Evolutionary conservation across 495 filamentous ascomycete species (phyloP).

Genomic region (Talaromyces nanjingensis): DNA sequence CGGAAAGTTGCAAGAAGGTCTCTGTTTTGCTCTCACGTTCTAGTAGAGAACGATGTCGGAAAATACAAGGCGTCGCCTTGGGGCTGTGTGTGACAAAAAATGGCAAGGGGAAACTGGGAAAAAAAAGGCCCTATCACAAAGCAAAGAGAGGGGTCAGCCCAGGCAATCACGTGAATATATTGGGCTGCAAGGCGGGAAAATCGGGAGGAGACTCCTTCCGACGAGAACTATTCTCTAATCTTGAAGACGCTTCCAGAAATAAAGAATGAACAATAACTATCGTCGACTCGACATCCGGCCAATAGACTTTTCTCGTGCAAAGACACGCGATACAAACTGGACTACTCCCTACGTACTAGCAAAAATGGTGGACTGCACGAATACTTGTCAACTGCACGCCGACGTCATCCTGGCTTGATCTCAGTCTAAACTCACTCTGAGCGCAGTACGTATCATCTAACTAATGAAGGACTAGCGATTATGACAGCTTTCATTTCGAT

Average conservation of each 20-base stretch:
- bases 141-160: conserved; percentile 5
- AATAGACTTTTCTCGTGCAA: background rate
- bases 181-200: background rate
- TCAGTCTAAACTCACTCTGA: background rate
- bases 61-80: background rate
- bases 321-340: background rate
- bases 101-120: background rate
- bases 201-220: background rate
- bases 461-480: too few relatives aligned
- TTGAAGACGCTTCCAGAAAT: background rate
- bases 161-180: conserved; percentile 4
- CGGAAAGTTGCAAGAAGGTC: background rate
- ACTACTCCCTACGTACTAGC: too few relatives aligned
- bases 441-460: too few relatives aligned
- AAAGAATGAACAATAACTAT: background rate
- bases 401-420: background rate
- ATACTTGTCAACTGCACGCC: background rate
- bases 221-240: background rate
- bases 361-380: background rate
- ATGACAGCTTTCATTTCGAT: too few relatives aligned
- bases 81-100: background rate
- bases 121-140: conserved; percentile 5
- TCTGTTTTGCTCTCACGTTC: background rate
- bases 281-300: background rate
- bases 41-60: background rate